A percentile compares a stretch with the other conserved stretches of the same genome.
Conservation (phyloP, 345 rosid genomes). For the Adansonia digitata region DNA sequence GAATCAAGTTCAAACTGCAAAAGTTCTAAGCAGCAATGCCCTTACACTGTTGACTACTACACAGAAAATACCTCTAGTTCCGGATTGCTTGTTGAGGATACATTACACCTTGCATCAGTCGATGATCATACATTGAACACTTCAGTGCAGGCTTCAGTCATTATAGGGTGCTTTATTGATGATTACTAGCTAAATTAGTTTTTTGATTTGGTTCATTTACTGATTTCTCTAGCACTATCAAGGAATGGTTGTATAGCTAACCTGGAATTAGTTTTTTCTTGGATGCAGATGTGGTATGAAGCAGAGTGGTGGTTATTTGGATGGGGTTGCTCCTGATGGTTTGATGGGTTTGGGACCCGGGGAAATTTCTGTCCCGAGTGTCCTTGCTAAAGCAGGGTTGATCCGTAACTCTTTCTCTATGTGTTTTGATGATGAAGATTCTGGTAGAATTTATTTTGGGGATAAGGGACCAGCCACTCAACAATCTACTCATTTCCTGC, state of each 20-base stretch:
- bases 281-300: slow-evolving; percentile 78
- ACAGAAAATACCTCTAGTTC: slow-evolving; percentile 67
- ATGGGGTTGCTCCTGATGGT: slow-evolving; percentile 87
- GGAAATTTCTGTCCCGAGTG: slow-evolving; percentile 74
- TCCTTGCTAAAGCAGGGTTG: slow-evolving; percentile 73
- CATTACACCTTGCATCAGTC: slow-evolving; percentile 53
- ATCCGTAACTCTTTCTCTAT: slow-evolving; percentile 71
- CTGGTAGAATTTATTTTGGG: slow-evolving; percentile 83
- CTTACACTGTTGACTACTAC: slow-evolving; percentile 46
- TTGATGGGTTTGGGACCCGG: slow-evolving; percentile 82
- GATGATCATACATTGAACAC: slow-evolving; percentile 27
- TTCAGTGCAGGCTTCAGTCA: slow-evolving; percentile 60
- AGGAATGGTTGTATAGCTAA: background rate
- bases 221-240: slow-evolving; percentile 3
- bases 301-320: slow-evolving; percentile 75
- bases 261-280: slow-evolving; percentile 5
- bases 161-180: slow-evolving; percentile 55
- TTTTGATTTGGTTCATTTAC: background rate
- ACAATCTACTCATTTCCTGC: slow-evolving; percentile 65
- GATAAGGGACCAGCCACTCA: slow-evolving; percentile 66
- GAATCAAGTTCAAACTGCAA: slow-evolving; percentile 44
- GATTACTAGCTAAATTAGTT: slow-evolving; percentile 6
- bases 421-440: slow-evolving; percentile 77
- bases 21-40: slow-evolving; percentile 63
- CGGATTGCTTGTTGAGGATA: slow-evolving; percentile 71